Evolutionary conservation across 768 basidiomycete species (phyloP), one percentile per base, ranked within the genome.

Genomic region (Boletus sp.): DNA sequence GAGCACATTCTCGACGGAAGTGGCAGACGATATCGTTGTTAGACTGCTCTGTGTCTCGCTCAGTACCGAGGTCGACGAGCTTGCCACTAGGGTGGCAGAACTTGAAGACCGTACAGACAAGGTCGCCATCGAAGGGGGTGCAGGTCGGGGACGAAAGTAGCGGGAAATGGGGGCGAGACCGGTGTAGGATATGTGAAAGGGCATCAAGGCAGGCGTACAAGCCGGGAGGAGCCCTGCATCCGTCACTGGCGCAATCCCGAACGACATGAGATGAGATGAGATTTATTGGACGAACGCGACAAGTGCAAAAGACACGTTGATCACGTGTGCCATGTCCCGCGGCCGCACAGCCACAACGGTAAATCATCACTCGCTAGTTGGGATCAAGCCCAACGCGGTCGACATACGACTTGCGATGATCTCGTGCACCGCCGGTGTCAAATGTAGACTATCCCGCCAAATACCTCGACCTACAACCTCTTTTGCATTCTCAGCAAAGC

Each of bases 81-180:
- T 55, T 19, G 49, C 50, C 7, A 60, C 50, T 4, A 63, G 17
- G 23, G 61, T 60, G n/a, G 55, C 25, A 21, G 60, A 38, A 45
- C 61, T 59, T 45, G 53, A 64, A 40, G 49, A 51, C 10, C 29
- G 58, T 6, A 33, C 29, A 19, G 51, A 55, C 21, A 56, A 19
- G 43, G 37, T 19, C 14, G 33, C 60, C 23, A 56, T 44, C 11
- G 64, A 55, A 19, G 64, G 34, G 5, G 68, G 67, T n/a, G 63
- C 65, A 4, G 74, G 68, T 50, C 77, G 78, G 49, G 85, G 75
- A 42, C 78, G 79, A 68, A 93, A 84, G 68, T 85, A 93, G 6
- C 85, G 85, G 4, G 85, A 86, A 17, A 93, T 74, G 6, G 85
- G 83, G 1, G 90, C 90, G 19, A 79, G 77, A 0, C 91, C 91